A percentile compares a stretch with the other conserved stretches of the same genome.
Conservation (phyloP, 2,329 filamentous ascomycete genomes). For the Sporothrix mexicana region DNA sequence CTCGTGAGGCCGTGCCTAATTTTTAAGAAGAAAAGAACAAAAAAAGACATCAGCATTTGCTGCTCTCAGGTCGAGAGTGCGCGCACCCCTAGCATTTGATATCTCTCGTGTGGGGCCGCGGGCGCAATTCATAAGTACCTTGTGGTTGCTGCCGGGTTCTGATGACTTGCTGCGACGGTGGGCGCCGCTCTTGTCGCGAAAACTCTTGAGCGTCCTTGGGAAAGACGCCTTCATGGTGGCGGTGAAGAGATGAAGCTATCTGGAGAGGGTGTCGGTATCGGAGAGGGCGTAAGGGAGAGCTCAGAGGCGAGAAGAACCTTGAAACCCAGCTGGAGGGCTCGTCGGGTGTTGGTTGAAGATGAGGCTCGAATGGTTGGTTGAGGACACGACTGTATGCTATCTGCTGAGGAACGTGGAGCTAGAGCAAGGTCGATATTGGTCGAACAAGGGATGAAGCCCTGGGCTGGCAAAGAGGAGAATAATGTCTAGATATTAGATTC, state of each 20-base stretch:
- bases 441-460: too few species aligned
- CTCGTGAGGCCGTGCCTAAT: conserved; percentile 45
- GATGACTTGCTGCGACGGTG: conserved; percentile 62
- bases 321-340: not conserved
- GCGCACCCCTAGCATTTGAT: too few species aligned
- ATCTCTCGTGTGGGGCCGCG: too few species aligned
- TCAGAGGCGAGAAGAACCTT: conserved; percentile 20
- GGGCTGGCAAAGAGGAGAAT: not conserved
- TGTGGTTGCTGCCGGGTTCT: conserved; percentile 54
- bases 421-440: not conserved
- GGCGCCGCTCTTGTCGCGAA: conserved; percentile 67
- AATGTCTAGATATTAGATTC: conserved; percentile 4
- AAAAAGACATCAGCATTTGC: not conserved
- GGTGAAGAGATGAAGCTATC: not conserved
- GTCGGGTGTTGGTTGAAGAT: not conserved
- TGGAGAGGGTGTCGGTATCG: not conserved
- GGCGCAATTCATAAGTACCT: conserved; percentile 48
- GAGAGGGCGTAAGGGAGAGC: not conserved
- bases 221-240: conserved; percentile 58
- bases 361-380: not conserved
- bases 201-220: conserved; percentile 70
- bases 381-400: not conserved
- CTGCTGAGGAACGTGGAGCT: not conserved
- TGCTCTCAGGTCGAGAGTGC: too few species aligned
- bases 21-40: too few species aligned